These are phyloP conservation scores for Metroxylon sagu DNA, from an alignment of 176 grass and related monocot species.

Conservation along the genomic window DNA sequence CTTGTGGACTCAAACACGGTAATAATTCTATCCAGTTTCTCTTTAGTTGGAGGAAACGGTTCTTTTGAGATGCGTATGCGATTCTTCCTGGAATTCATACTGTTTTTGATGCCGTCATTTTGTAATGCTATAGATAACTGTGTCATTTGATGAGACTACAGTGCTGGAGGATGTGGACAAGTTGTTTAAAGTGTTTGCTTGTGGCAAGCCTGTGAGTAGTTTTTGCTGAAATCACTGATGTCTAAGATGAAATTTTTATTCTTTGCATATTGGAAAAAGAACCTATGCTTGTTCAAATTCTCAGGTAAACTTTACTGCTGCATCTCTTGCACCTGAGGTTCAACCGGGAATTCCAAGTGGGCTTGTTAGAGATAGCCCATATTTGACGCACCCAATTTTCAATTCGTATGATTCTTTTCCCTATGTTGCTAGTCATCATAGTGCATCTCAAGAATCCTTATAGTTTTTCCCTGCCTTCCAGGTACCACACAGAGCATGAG, in stretches of 20 bases:
- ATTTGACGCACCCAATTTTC: conserved; percentile 64
- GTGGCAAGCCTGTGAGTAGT: conserved; percentile 77
- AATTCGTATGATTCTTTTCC: background rate
- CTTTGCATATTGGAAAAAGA: conserved; percentile 1
- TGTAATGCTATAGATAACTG: conserved; percentile 49
- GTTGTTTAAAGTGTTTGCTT: conserved; percentile 86
- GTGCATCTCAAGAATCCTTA: conserved; percentile 7
- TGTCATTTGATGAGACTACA: conserved; percentile 89
- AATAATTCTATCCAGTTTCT: conserved; percentile 10
- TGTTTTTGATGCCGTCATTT: background rate
- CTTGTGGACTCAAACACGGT: conserved; percentile 80
- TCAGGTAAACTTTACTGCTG: conserved; percentile 78
- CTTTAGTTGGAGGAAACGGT: background rate
- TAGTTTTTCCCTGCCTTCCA: conserved; percentile 33
- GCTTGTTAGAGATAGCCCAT: conserved; percentile 69
- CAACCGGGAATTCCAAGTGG: conserved; percentile 53
- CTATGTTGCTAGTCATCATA: background rate
- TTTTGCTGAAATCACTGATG: too few relatives aligned
- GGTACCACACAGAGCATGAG: conserved; percentile 97
- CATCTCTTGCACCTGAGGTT: conserved; percentile 75
- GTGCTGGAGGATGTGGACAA: conserved; percentile 92
- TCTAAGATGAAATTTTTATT: background rate
- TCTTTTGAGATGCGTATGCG: too few relatives aligned
- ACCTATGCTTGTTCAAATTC: conserved; percentile 16
- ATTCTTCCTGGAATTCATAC: background rate